Evolutionary conservation across 2,329 filamentous ascomycete genomes (phyloP), one percentile per base, ranked within the genome.

Genomic region (Ophiostoma perfectum): DNA sequence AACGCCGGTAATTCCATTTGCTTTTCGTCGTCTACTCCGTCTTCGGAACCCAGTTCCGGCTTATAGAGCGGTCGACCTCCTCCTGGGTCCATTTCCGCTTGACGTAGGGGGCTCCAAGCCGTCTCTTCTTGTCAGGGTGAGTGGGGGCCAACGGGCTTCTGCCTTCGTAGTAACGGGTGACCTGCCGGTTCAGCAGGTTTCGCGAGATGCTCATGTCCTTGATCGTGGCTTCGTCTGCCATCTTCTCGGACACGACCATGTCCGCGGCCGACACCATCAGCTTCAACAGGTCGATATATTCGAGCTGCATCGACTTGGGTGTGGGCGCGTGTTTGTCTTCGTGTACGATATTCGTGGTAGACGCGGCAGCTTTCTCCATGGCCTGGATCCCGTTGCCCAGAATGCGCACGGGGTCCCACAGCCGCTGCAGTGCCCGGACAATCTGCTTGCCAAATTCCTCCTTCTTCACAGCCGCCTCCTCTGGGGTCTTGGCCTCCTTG

Each of bases 371-470:
- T 78, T 77, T 55, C 78, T 75, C 8, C 63, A 47, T 47, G 18
- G 42, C 42, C 63, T 44, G 41, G 8, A 79, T 72, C 18, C 75
- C 75, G 68, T 77, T 78, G 49, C 70, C 70, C 5, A 75, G 70
- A 7, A 75, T 72, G 36, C 76, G 73, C 73, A 84, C 81, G 3
- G 83, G 82, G 27, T 79, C 77, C 81, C 82, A 85, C 42, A 88
- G 76, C 18, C 79, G 79, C 16, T 80, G 76, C 27, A 88, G 77
- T 16, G 85, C 86, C 4, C 75, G 73, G 41, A 78, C 74, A 58
- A 88, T 79, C 72, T 86, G 85, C 39, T 76, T 73, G 68, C 82
- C 85, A 73, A 83, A 83, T 0, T 77, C 79, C 6, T 74, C 74
- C 73, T 80, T 80, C 16, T 52, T n/a, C 5, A 7, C n/a, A 4